Conservation (phyloP, 2,329 filamentous ascomycete genomes). For the Chrysoporthe puriensis region DNA sequence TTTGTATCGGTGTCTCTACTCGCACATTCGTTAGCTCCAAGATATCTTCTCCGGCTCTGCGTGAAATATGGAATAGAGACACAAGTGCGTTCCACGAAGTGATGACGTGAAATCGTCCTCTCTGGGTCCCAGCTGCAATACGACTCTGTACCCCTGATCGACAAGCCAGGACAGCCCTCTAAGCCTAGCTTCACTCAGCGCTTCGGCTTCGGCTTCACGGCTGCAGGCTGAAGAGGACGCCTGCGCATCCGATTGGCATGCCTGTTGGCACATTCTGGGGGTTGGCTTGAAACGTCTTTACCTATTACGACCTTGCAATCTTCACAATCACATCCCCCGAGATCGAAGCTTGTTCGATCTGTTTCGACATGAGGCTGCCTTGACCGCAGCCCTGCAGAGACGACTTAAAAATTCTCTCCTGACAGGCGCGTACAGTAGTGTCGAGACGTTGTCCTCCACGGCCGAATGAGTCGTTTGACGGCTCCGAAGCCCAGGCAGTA, state of each 20-base stretch:
- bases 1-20: neutral
- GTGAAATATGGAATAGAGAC: neutral
- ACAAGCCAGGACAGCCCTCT: constrained; percentile 20
- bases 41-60: neutral
- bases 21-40: neutral
- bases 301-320: constrained; percentile 17
- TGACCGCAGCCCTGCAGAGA: neutral
- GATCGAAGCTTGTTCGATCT: neutral
- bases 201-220: constrained; percentile 2
- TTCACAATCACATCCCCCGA: neutral
- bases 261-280: neutral
- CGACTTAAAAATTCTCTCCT: neutral
- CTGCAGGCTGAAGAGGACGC: constrained; percentile 21
- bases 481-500: constrained; percentile 2
- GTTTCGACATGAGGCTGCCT: neutral
- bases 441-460: neutral
- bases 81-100: neutral
- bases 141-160: constrained; percentile 22
- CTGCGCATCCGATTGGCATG: constrained; percentile 18
- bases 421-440: neutral
- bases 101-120: constrained; percentile 9
- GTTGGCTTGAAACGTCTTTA: constrained; percentile 12
- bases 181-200: constrained; percentile 11
- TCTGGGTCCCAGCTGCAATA: constrained; percentile 9
- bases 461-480: neutral